These are phyloP conservation scores for Omphalotus guepiniiformis DNA, from an alignment of 768 basidiomycete species.

Conservation along the genomic window DNA sequence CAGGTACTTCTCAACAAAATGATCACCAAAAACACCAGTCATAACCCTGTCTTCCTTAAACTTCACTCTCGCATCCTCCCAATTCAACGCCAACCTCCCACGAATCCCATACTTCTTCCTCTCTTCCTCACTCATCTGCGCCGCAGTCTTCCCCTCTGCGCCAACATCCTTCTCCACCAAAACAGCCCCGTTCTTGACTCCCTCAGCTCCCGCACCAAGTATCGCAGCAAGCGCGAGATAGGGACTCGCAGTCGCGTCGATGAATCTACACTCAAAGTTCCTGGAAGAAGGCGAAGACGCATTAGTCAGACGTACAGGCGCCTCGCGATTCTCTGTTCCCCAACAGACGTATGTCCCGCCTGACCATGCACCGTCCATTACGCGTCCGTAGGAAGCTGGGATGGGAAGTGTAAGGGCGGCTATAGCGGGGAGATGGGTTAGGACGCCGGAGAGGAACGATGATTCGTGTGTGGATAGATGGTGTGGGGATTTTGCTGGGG, in stretches of 20 bases:
- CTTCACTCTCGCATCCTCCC: slow-evolving; percentile 41
- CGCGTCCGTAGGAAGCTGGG: slow-evolving; percentile 55
- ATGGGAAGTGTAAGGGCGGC: slow-evolving; percentile 56
- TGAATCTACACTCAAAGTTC: slow-evolving; percentile 57
- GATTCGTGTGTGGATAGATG: slow-evolving; percentile 43
- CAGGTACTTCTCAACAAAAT: background rate
- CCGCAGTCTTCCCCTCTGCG: slow-evolving; percentile 27
- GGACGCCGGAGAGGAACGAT: slow-evolving; percentile 60
- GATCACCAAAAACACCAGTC: background rate
- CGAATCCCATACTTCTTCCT: slow-evolving; percentile 43
- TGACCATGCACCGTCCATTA: slow-evolving; percentile 63
- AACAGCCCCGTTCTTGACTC: slow-evolving; percentile 33
- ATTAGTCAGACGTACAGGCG: slow-evolving; percentile 56
- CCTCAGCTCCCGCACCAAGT: slow-evolving; percentile 49
- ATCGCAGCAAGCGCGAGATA: slow-evolving; percentile 56
- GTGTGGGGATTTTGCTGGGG: slow-evolving; percentile 15
- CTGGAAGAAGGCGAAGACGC: slow-evolving; percentile 39
- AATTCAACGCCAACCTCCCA: slow-evolving; percentile 44
- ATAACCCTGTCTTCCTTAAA: slow-evolving; percentile 19
- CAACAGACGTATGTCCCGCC: slow-evolving; percentile 69
- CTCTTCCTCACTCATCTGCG: slow-evolving; percentile 40
- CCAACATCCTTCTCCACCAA: slow-evolving; percentile 34
- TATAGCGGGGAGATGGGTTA: slow-evolving; percentile 53
- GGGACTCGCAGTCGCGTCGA: slow-evolving; percentile 63
- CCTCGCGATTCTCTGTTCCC: slow-evolving; percentile 68